Evolutionary conservation across 2,329 filamentous ascomycete species (phyloP).

Genomic region (Arachnomyces sp.): DNA sequence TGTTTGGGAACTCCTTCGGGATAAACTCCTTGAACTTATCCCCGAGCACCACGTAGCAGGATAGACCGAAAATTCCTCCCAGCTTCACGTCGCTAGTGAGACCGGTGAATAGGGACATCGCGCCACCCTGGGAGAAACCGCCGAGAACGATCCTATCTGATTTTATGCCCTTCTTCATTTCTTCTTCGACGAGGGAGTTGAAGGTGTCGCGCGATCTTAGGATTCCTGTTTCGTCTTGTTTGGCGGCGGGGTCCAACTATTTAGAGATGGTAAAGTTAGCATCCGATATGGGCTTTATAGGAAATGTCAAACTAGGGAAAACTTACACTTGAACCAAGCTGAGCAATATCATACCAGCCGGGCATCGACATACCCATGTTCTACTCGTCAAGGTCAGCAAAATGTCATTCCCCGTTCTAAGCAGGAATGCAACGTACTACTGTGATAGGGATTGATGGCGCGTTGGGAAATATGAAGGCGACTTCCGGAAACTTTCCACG

Average conservation of each 20-base stretch:
- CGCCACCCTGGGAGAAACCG: slow-evolving; percentile 63
- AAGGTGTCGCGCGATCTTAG: slow-evolving; percentile 65
- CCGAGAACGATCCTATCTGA: slow-evolving; percentile 74
- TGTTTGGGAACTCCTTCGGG: slow-evolving; percentile 51
- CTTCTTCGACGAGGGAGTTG: slow-evolving; percentile 67
- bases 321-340: slow-evolving; percentile 35
- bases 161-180: slow-evolving; percentile 73
- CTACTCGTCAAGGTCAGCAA: slow-evolving; percentile 32
- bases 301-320: slow-evolving; percentile 2
- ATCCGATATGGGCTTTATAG: background rate
- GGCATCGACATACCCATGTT: slow-evolving; percentile 74
- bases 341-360: slow-evolving; percentile 48
- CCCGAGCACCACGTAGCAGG: slow-evolving; percentile 68
- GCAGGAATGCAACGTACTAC: slow-evolving; percentile 46
- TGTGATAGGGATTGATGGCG: slow-evolving; percentile 79
- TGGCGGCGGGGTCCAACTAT: slow-evolving; percentile 3
- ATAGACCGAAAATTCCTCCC: slow-evolving; percentile 80
- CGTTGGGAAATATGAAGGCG: slow-evolving; percentile 90
- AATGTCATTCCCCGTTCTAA: background rate
- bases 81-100: slow-evolving; percentile 66
- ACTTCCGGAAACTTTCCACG: slow-evolving; percentile 76
- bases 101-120: slow-evolving; percentile 74
- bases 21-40: slow-evolving; percentile 53
- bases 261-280: background rate
- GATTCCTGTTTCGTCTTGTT: slow-evolving; percentile 59